Conservation (phyloP, 257 asterid genomes). For the Rauvolfia tetraphylla region DNA sequence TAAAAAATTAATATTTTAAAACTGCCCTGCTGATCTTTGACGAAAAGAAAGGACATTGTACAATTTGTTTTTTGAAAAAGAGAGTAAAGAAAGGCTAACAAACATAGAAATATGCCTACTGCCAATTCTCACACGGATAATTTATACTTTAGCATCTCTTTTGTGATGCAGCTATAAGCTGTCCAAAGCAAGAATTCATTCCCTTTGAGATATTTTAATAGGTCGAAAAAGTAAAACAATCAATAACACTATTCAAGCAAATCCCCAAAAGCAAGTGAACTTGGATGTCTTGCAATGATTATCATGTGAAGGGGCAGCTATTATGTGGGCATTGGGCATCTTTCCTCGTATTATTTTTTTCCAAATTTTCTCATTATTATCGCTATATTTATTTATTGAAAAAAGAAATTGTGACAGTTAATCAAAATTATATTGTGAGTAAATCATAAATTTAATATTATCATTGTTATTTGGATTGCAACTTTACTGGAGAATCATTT, state of each 20-base stretch:
- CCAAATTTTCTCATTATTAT: no score
- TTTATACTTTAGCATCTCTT: slow-evolving; percentile 1
- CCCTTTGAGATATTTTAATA: not conserved
- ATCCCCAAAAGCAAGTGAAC: not conserved
- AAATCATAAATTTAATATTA: no score
- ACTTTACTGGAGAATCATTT: no score
- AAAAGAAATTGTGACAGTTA: no score
- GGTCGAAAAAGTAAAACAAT: not conserved
- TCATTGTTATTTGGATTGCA: no score
- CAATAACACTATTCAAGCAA: not conserved
- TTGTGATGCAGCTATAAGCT: not conserved
- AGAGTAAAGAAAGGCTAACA: not conserved
- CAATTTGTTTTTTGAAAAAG: not conserved
- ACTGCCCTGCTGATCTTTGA: not conserved
- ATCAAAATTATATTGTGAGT: no score
- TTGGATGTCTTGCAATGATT: no score
- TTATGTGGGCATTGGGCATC: no score
- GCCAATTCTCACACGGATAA: not conserved
- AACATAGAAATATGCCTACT: not conserved
- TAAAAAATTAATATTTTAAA: no score
- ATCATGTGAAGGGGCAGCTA: no score
- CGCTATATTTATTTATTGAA: no score
- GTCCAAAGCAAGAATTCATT: not conserved
- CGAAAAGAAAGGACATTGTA: not conserved
- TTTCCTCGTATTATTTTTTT: no score